Evolutionary conservation across 805 yeast genomes (phyloP), one percentile per base, ranked within the genome.

Genomic region (Hanseniaspora pseudoguilliermondii): DNA sequence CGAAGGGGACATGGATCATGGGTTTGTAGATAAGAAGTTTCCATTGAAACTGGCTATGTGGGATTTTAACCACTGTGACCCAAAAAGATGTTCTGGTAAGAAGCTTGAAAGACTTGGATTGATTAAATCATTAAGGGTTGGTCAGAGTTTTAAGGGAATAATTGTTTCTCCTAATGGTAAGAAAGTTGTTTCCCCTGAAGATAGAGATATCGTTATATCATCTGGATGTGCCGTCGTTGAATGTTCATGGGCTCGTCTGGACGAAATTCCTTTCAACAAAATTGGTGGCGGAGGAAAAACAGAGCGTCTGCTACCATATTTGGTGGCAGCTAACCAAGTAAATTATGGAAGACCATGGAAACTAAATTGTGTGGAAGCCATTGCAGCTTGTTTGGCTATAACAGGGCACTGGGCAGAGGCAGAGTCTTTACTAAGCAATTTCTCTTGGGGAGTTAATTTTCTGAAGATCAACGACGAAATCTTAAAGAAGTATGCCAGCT

Each of bases 41-140:
- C 96, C 95, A 1, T 83, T 84, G 36, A 89, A 87, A 64, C 68
- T 90, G 59, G 97, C 96, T 18, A 91, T 91, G 98, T 91, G 98
- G 96, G 98, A 93, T 68, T 93, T 93, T 65, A 96, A 90, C 61
- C 98, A 93, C 66, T 93, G 98, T 72, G 98, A 93, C 70, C 98
- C 98, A 1, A 93, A 93, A 66, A 77, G 97, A 65, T 93, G 98
- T 67, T 84, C 95, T 61, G 98, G 98, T 20, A 93, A 93, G 72
- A 90, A 89, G 66, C 74, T 93, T 34, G 96, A 88, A 64, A 75
- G 97, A 55, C 69, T 91, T 21, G 97, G 97, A 0, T 70, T 88
- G 21, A 90, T 93, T 51, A 80, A 81, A 59, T 79, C 80, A 54
- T 66, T 93, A 59, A 73, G 95, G 58, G 80, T 93, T n/a, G 98